Evolutionary conservation across 305 asterid genomes (phyloP).

Genomic region (Solanum hybrid): DNA sequence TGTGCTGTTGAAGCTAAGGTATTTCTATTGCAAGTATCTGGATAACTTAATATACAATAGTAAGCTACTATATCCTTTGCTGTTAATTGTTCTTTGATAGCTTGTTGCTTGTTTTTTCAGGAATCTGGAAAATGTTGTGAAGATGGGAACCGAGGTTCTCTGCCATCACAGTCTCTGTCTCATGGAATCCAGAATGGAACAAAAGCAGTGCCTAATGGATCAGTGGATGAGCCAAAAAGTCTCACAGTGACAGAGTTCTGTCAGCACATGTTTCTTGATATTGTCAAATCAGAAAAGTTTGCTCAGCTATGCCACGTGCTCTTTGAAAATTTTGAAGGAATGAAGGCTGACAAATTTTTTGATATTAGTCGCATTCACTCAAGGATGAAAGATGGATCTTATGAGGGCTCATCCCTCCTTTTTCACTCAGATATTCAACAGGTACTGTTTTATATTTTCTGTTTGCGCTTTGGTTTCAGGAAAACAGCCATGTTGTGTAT

Average conservation of each 20-base stretch:
- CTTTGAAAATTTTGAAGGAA: slow-evolving; percentile 56
- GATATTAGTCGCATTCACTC: slow-evolving; percentile 53
- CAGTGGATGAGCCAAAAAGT: slow-evolving; percentile 29
- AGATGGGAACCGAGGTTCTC: slow-evolving; percentile 29
- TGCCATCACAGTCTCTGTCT: slow-evolving; percentile 19
- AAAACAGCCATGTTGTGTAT: background rate
- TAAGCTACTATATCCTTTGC: background rate
- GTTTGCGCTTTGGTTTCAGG: background rate
- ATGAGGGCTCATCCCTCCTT: slow-evolving; percentile 59
- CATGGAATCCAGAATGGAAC: slow-evolving; percentile 23
- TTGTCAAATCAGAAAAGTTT: slow-evolving; percentile 65
- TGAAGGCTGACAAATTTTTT: slow-evolving; percentile 44
- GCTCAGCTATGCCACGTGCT: slow-evolving; percentile 56
- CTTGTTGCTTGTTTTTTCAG: slow-evolving; percentile 21
- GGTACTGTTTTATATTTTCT: slow-evolving; percentile 32
- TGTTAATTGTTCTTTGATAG: background rate
- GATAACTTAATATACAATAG: background rate
- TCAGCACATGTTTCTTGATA: slow-evolving; percentile 41
- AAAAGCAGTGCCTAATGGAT: slow-evolving; percentile 27
- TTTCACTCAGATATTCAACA: slow-evolving; percentile 69
- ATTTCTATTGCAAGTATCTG: background rate
- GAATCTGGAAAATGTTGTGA: slow-evolving; percentile 44
- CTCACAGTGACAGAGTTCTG: slow-evolving; percentile 44
- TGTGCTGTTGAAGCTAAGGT: slow-evolving; percentile 50
- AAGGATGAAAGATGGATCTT: slow-evolving; percentile 61